Evolutionary conservation across 306 rosid genomes (phyloP).

Genomic region (Datisca glomerata): DNA sequence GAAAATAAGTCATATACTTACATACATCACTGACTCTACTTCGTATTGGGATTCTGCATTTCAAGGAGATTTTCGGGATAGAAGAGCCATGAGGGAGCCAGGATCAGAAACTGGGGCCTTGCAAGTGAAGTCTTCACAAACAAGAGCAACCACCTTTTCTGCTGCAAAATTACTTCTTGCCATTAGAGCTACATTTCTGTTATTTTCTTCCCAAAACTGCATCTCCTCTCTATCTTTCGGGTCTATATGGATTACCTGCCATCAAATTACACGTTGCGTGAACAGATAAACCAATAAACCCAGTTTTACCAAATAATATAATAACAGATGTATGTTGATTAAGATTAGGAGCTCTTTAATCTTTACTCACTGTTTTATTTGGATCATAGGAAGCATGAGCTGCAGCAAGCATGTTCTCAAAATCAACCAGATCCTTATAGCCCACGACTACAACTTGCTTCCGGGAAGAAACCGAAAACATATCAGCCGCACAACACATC

Average conservation of each 20-base stretch:
- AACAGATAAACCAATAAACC: no score
- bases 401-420: conserved; percentile 55
- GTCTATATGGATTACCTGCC: conserved; percentile 70
- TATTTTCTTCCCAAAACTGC: conserved; percentile 76
- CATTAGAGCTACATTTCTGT: conserved; percentile 57
- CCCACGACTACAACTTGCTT: conserved; percentile 83
- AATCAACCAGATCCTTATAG: conserved; percentile 30
- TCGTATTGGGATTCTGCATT: no score
- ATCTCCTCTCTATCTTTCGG: conserved; percentile 50
- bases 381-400: conserved; percentile 68
- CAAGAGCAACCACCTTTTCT: conserved; percentile 56
- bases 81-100: conserved; percentile 37
- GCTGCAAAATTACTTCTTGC: conserved; percentile 37
- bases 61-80: conserved; percentile 27
- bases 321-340: no score
- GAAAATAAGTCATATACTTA: no score
- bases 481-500: conserved; percentile 87
- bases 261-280: conserved; percentile 7
- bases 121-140: conserved; percentile 84
- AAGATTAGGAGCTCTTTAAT: no score
- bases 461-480: conserved; percentile 44
- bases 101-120: conserved; percentile 44
- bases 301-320: neutral
- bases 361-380: conserved; percentile 53
- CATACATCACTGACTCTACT: no score